A percentile compares a stretch with the other conserved stretches of the same genome.
Conservation (phyloP, 1,139 yeast genomes). For the Nakaseomyces kungkrabaensis region DNA sequence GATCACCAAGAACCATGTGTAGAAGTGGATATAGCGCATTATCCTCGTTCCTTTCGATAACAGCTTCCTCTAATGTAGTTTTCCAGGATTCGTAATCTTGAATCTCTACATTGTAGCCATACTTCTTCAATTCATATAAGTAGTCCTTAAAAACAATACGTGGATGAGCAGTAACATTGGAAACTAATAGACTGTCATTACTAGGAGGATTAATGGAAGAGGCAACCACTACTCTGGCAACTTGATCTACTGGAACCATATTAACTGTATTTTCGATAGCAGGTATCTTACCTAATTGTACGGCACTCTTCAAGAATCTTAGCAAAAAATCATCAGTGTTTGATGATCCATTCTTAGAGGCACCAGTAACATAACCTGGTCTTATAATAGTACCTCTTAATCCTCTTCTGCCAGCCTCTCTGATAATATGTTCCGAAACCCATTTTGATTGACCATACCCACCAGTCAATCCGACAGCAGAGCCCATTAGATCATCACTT, state of each 20-base stretch:
- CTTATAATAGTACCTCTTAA: constrained; percentile 81
- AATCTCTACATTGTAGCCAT: constrained; percentile 60
- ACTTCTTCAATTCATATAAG: constrained; percentile 51
- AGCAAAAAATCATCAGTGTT: constrained; percentile 94
- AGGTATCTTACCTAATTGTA: constrained; percentile 78
- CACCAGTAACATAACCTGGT: constrained; percentile 95
- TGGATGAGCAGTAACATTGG: constrained; percentile 97
- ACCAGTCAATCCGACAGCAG: constrained; percentile 69
- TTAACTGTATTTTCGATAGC: constrained; percentile 80
- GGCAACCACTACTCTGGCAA: constrained; percentile 83
- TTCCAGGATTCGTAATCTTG: constrained; percentile 76
- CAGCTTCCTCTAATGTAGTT: constrained; percentile 60
- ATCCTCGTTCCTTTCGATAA: constrained; percentile 59
- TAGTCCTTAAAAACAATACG: constrained; percentile 71
- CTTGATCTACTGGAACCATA: constrained; percentile 98
- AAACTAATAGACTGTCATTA: constrained; percentile 49
- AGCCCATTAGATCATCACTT: constrained; percentile 71
- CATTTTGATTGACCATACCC: constrained; percentile 98
- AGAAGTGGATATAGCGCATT: constrained; percentile 86
- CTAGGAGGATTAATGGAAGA: constrained; percentile 70
- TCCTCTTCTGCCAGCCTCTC: constrained; percentile 82
- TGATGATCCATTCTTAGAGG: constrained; percentile 69
- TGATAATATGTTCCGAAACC: constrained; percentile 86
- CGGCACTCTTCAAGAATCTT: constrained; percentile 89
- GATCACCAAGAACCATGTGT: constrained; percentile 86